These are phyloP conservation scores for Amanita exitialis DNA, from an alignment of 768 basidiomycete species.

Conservation along the genomic window DNA sequence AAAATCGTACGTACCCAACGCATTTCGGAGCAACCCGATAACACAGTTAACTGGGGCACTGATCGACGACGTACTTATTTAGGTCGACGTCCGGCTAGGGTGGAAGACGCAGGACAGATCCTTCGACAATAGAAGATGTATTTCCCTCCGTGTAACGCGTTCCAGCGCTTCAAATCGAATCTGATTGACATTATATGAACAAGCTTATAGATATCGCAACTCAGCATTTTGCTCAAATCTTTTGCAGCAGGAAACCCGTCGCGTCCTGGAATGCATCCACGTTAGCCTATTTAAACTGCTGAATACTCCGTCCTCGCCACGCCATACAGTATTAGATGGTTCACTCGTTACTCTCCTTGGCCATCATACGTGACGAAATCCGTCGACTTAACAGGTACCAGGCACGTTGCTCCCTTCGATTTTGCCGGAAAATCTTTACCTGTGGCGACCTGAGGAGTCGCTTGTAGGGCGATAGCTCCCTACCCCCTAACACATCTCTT, in stretches of 20 bases:
- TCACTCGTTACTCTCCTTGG: neutral
- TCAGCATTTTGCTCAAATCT: no score
- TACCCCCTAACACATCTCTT: conserved; percentile 10
- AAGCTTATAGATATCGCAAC: no score
- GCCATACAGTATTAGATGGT: neutral
- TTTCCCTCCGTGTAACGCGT: no score
- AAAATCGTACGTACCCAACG: neutral
- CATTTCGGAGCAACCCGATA: neutral
- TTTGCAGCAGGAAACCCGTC: no score
- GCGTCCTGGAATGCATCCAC: no score
- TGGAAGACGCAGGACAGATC: neutral
- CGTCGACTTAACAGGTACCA: conserved; percentile 2
- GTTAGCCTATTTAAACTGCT: no score
- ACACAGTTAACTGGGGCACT: neutral
- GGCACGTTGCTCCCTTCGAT: neutral
- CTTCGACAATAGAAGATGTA: no score
- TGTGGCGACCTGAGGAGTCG: conserved; percentile 3
- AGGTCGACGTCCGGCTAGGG: neutral
- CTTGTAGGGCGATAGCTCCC: conserved; percentile 6
- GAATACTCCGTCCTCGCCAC: no score
- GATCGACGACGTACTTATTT: neutral
- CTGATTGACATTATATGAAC: neutral
- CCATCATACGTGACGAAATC: neutral
- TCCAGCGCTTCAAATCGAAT: no score
- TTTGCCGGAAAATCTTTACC: conserved; percentile 1